Evolutionary conservation across 2,329 filamentous ascomycete genomes (phyloP).

Genomic region (Epichloe gansuensis): DNA sequence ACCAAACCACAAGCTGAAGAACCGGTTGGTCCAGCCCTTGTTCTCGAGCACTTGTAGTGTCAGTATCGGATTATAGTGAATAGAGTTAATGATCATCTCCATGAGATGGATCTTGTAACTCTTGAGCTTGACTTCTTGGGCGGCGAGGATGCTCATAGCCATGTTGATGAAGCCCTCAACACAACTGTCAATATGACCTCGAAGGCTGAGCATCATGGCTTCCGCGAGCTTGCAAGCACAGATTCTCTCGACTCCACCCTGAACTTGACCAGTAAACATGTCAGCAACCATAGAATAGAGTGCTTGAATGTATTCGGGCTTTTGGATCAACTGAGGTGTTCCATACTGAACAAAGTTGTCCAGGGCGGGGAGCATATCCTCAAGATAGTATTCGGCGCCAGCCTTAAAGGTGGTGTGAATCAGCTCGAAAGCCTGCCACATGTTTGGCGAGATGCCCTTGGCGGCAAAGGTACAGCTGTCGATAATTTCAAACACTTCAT

Average conservation of each 20-base stretch:
- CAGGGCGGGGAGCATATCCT: constrained; percentile 95
- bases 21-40: constrained; percentile 94
- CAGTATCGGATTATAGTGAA: constrained; percentile 90
- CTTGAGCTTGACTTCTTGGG: constrained; percentile 72
- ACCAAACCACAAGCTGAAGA: constrained; percentile 97
- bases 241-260: constrained; percentile 86
- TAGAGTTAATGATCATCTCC: constrained; percentile 97
- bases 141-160: constrained; percentile 70
- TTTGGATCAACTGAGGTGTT: constrained; percentile 64
- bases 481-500: constrained; percentile 97
- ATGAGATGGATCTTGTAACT: constrained; percentile 92
- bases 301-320: constrained; percentile 74
- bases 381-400: constrained; percentile 89
- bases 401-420: constrained; percentile 96
- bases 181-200: constrained; percentile 76
- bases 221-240: constrained; percentile 97
- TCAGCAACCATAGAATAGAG: constrained; percentile 89
- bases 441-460: constrained; percentile 86
- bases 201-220: constrained; percentile 90
- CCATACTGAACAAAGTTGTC: constrained; percentile 98
- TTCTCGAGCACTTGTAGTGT: constrained; percentile 77
- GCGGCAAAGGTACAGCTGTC: constrained; percentile 98
- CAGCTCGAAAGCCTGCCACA: constrained; percentile 97
- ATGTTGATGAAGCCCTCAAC: constrained; percentile 80
- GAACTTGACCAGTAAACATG: constrained; percentile 86